phyloP scores from a whole-genome alignment of 2,329 filamentous ascomycete species.

The Fusarium ramigenum region DNA sequence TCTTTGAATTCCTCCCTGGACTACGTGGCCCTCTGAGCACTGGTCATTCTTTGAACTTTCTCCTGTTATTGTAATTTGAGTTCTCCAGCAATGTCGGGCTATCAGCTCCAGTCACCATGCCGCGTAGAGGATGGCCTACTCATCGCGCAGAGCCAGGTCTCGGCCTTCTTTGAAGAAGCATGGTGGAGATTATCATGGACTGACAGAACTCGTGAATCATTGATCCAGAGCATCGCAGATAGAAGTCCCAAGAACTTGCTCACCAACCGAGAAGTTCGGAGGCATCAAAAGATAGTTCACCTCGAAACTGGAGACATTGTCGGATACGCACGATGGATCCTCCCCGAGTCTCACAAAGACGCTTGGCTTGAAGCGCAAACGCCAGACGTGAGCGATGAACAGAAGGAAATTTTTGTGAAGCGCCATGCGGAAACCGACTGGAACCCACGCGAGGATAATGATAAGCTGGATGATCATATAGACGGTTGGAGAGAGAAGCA shows the following conservation, averaged over 20 bases:
- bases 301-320: conserved; percentile 32
- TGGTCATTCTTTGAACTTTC: not conserved
- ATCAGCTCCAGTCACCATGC: conserved; percentile 13
- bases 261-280: conserved; percentile 17
- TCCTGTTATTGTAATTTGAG: not conserved
- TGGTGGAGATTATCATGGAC: conserved; percentile 37
- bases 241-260: conserved; percentile 31
- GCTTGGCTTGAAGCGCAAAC: conserved; percentile 27
- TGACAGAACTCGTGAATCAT: conserved; percentile 6
- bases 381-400: conserved; percentile 12
- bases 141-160: conserved; percentile 29
- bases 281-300: conserved; percentile 36
- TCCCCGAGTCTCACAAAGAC: conserved; percentile 11
- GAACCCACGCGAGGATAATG: not conserved
- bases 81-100: not conserved
- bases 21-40: not conserved
- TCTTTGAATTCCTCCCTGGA: no score
- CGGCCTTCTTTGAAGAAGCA: conserved; percentile 28
- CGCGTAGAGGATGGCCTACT: conserved; percentile 5
- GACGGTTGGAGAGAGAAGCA: conserved; percentile 14
- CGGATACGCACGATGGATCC: conserved; percentile 34
- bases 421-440: not conserved
- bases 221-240: conserved; percentile 19
- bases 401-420: not conserved
- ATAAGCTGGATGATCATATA: conserved; percentile 17